These are phyloP conservation scores for Fusarium clavum DNA, from an alignment of 2,329 filamentous ascomycete genomes.

Conservation along the genomic window DNA sequence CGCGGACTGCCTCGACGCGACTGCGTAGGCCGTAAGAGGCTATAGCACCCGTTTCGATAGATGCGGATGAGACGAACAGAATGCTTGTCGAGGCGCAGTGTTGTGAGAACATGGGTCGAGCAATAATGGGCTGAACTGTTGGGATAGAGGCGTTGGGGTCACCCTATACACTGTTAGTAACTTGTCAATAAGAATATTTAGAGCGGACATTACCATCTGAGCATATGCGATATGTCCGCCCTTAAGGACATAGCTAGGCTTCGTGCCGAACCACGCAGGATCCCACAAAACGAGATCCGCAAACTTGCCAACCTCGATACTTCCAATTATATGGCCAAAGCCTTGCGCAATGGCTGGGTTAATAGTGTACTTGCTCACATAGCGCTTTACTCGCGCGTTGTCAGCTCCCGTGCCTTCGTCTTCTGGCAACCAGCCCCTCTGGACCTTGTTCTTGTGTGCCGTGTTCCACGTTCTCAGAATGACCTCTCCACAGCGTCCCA, in stretches of 20 bases:
- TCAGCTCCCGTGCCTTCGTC: constrained; percentile 84
- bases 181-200: background rate
- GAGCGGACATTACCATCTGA: constrained; percentile 74
- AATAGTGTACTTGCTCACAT: constrained; percentile 95
- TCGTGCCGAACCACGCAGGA: constrained; percentile 85
- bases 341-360: constrained; percentile 94
- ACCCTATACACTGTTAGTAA: constrained; percentile 61
- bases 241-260: constrained; percentile 85
- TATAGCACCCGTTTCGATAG: constrained; percentile 74
- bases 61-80: constrained; percentile 83
- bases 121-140: constrained; percentile 85
- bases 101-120: constrained; percentile 87
- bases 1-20: constrained; percentile 81
- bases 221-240: constrained; percentile 85
- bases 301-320: constrained; percentile 87
- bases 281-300: constrained; percentile 92
- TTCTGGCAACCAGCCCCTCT: constrained; percentile 80
- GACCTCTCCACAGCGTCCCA: constrained; percentile 96
- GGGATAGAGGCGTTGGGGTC: constrained; percentile 88
- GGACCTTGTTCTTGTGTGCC: constrained; percentile 94
- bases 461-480: constrained; percentile 96
- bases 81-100: constrained; percentile 78
- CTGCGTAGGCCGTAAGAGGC: constrained; percentile 81
- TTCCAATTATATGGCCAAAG: constrained; percentile 87
- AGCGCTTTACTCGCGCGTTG: constrained; percentile 92